These are phyloP conservation scores for Blepharisma japonicum DNA, from an alignment of 73 alveolate species.

Conservation along the genomic window DNA sequence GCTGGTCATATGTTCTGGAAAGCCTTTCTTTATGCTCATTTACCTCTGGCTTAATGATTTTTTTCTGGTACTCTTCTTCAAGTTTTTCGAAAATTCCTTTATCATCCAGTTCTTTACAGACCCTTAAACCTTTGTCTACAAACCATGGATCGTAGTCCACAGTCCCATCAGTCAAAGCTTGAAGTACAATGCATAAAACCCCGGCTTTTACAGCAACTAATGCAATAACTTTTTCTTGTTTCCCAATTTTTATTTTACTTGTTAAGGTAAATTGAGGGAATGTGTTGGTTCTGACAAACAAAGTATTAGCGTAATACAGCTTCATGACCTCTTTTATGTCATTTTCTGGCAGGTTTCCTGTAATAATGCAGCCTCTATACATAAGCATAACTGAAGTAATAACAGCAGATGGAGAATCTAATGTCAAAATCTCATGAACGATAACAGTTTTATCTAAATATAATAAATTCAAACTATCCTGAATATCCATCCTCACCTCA, in stretches of 20 bases:
- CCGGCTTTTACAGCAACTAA: not conserved
- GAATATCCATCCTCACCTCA: not conserved
- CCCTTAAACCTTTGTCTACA: not conserved
- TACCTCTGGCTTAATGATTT: not conserved
- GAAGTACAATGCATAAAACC: not conserved
- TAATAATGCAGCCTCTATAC: not conserved
- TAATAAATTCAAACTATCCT: not conserved
- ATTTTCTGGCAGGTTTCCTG: not conserved
- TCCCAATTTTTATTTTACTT: not conserved
- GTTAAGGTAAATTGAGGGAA: not conserved
- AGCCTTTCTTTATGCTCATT: not conserved
- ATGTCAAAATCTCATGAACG: conserved; percentile 1
- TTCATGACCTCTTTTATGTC: not conserved
- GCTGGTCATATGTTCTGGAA: not conserved
- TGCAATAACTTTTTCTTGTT: not conserved
- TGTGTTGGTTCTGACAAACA: not conserved
- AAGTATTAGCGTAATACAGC: not conserved
- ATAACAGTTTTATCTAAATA: not conserved
- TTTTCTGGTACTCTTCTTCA: conserved; percentile 10
- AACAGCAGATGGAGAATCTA: conserved; percentile 3
- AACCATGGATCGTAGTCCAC: conserved; percentile 17
- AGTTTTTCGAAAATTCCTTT: not conserved
- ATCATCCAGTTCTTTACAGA: not conserved
- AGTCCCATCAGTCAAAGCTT: conserved; percentile 9
- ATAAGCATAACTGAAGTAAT: not conserved